A percentile compares a stretch with the other conserved stretches of the same genome.
Conservation (phyloP, 495 filamentous ascomycete genomes). For the Clohesyomyces aquaticus region DNA sequence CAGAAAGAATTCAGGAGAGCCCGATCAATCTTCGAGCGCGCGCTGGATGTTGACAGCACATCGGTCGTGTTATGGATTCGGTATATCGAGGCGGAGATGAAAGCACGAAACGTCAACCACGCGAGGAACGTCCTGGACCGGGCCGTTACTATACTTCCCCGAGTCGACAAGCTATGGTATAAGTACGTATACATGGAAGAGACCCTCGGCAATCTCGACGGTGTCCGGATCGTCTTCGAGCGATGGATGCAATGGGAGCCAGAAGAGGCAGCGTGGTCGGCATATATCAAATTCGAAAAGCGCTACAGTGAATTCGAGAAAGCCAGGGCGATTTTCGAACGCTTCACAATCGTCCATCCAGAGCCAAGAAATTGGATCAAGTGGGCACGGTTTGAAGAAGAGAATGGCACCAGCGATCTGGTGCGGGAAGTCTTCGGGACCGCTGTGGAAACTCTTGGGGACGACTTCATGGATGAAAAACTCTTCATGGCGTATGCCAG, state of each 20-base stretch:
- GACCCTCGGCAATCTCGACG: slow-evolving; percentile 89
- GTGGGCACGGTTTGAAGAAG: slow-evolving; percentile 97
- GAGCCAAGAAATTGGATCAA: slow-evolving; percentile 98
- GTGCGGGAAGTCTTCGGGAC: slow-evolving; percentile 90
- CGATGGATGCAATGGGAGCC: slow-evolving; percentile 99
- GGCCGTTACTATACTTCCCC: slow-evolving; percentile 87
- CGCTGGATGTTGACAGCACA: slow-evolving; percentile 87
- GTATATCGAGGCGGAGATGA: slow-evolving; percentile 97
- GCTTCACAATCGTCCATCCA: slow-evolving; percentile 91
- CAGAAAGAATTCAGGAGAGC: slow-evolving; percentile 98
- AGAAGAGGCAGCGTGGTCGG: slow-evolving; percentile 90
- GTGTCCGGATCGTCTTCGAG: slow-evolving; percentile 93
- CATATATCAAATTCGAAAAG: slow-evolving; percentile 97
- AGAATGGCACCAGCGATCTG: slow-evolving; percentile 84
- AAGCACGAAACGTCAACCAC: slow-evolving; percentile 86
- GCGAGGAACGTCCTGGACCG: slow-evolving; percentile 92
- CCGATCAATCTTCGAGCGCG: slow-evolving; percentile 93
- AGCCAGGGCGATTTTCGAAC: slow-evolving; percentile 82
- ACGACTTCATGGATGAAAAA: slow-evolving; percentile 96
- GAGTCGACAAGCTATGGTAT: slow-evolving; percentile 96
- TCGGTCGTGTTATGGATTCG: slow-evolving; percentile 82
- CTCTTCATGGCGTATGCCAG: slow-evolving; percentile 91
- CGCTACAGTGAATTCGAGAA: slow-evolving; percentile 87
- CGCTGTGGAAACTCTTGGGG: slow-evolving; percentile 87
- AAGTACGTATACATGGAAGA: slow-evolving; percentile 99